phyloP scores from a whole-genome alignment of 768 basidiomycete genomes.

The Trametes cubensis region DNA sequence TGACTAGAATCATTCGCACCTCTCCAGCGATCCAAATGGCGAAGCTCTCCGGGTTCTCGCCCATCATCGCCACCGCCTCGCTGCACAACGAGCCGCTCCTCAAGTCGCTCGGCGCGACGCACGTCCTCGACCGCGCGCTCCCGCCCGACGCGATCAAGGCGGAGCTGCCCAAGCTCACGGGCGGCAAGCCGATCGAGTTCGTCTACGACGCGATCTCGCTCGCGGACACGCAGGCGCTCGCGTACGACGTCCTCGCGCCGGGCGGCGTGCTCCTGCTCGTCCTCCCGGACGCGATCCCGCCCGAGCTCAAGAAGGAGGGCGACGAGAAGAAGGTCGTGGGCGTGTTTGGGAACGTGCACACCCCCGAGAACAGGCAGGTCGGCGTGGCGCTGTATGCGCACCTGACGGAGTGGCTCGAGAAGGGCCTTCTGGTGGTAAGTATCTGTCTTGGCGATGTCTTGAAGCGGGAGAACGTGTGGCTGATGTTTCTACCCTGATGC shows the following conservation, averaged over 20 bases:
- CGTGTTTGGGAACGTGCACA: constrained; percentile 19
- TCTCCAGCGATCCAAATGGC: constrained; percentile 32
- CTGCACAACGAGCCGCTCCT: constrained; percentile 29
- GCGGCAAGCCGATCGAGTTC: constrained; percentile 22
- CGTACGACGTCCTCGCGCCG: constrained; percentile 25
- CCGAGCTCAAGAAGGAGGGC: constrained; percentile 6
- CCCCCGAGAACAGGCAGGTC: constrained; percentile 9
- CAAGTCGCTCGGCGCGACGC: constrained; percentile 34
- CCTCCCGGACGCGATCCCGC: constrained; percentile 11
- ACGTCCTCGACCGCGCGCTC: constrained; percentile 31
- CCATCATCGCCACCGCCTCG: constrained; percentile 37
- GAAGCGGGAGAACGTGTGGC: background rate
- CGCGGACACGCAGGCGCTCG: constrained; percentile 27
- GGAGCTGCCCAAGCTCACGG: constrained; percentile 20
- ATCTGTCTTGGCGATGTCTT: background rate
- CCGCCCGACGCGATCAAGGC: constrained; percentile 2
- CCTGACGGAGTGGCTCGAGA: constrained; percentile 23
- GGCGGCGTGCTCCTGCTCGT: constrained; percentile 26
- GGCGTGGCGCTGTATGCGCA: constrained; percentile 23
- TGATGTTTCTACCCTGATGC: background rate
- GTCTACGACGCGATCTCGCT: constrained; percentile 29
- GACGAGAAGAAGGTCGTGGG: constrained; percentile 20
- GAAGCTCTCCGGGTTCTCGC: constrained; percentile 35
- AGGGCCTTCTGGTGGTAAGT: constrained; percentile 25
- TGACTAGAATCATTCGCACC: background rate